Evolutionary conservation across 1,284 basidiomycete genomes (phyloP), one percentile per base, ranked within the genome.

Genomic region (Pisolithus thermaeus): DNA sequence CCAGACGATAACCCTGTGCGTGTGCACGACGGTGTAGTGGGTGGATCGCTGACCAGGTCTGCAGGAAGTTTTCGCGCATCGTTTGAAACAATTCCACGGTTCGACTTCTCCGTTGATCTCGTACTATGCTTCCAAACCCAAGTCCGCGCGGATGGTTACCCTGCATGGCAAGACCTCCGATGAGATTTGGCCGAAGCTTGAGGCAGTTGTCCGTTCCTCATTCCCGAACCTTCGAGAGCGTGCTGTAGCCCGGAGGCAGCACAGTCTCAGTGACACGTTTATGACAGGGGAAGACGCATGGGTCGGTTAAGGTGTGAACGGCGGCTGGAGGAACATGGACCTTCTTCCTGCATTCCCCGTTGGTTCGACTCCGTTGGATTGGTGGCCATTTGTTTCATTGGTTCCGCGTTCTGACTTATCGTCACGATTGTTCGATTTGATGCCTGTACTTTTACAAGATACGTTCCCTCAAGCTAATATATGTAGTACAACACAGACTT

Each of bases 1-100:
- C 87, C 92, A 23, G 95, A 99, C 66, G 95, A 99, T 68, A 91
- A 92, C 61, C 87, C 92, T 11, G 92, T 92, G 65, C 56, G 87
- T 77, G 35, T 4, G 40, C 27, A 23, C 25, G 3, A 30, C 22
- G 23, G 46, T 52, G 28, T 38, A 28, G 47, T 14, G 38, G 35
- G 32, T 39, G 37, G 44, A 47, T 23, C 30, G 38, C 23, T 54
- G 35, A 52, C 44, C 39, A 18, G 52, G 44, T 38, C 4, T n/a
- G 18, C 61, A 92, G 91, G 90, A 90, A 69, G 81, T 85, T 23
- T 97, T 96, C 67, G 76, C 83, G 36, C 88, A 86, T 49, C 84
- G 94, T 16, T 74, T 97, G 25, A 70, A 77, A 49, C 80, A 86
- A 50, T 98, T 94, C 70, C 94, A 97, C 65, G 75, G 79, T n/a